phyloP scores from a whole-genome alignment of 2,329 filamentous ascomycete species.

The Alternaria burnsii region DNA sequence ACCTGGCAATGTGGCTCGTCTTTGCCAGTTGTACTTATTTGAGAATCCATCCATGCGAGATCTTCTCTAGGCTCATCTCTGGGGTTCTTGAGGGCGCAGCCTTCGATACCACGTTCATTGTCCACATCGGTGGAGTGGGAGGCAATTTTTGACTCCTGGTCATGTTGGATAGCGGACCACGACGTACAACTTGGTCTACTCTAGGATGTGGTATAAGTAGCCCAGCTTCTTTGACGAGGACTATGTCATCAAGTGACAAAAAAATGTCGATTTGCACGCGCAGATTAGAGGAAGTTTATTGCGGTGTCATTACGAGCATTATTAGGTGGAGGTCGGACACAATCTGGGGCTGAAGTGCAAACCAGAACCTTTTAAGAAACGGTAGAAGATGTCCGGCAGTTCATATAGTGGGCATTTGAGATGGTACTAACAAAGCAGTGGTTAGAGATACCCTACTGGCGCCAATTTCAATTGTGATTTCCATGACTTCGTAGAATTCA shows the following conservation, averaged over 20 bases:
- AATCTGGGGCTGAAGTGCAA: slow-evolving; percentile 28
- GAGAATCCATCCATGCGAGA: slow-evolving; percentile 55
- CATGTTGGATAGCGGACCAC: slow-evolving; percentile 15
- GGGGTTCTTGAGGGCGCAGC: slow-evolving; percentile 54
- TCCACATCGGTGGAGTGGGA: slow-evolving; percentile 31
- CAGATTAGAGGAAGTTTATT: slow-evolving; percentile 21
- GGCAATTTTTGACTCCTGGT: slow-evolving; percentile 7
- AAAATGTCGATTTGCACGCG: slow-evolving; percentile 17
- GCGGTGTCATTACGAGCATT: slow-evolving; percentile 13
- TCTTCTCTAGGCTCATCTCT: slow-evolving; percentile 52
- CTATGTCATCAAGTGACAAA: slow-evolving; percentile 30
- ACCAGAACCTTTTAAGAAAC: not conserved
- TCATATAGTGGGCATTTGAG: not conserved
- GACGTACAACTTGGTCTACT: slow-evolving; percentile 28
- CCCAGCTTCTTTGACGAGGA: slow-evolving; percentile 14
- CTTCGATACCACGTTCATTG: slow-evolving; percentile 21
- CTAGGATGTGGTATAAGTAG: slow-evolving; percentile 16
- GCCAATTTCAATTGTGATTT: no score
- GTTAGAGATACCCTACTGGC: not conserved
- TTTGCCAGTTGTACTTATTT: slow-evolving; percentile 31
- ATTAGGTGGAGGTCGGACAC: slow-evolving; percentile 37
- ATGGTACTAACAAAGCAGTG: not conserved
- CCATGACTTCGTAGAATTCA: no score
- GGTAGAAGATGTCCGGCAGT: not conserved
- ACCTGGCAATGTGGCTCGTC: slow-evolving; percentile 36